Evolutionary conservation across 2,329 filamentous ascomycete genomes (phyloP), one percentile per base, ranked within the genome.

Genomic region (Thielaviopsis euricoi): DNA sequence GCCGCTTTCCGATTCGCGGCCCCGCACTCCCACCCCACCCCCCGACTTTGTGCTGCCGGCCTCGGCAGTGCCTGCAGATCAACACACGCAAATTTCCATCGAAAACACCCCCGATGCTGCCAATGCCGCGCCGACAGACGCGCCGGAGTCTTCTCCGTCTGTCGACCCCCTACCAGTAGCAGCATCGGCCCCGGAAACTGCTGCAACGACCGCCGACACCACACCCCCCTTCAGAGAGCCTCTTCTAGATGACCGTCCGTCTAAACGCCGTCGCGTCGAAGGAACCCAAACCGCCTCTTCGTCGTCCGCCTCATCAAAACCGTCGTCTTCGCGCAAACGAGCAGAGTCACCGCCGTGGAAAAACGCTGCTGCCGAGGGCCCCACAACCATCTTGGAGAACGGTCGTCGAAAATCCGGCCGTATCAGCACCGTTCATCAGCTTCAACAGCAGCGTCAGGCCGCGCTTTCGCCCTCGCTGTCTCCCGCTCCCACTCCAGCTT

Each of bases 291-390:
- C 1, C n/a, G 19, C 43, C 21, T 46, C 7, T n/a, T 19, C 43
- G 2, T 19, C 23, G 21, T 48, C 56, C 3, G 15, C 56, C 22
- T 21, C 56, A 15, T 15, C 26, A 13, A 49, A 33, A 37, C 3
- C 10, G 15, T 15, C 51, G 6, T 3, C 19, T 67, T 40, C 61
- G 65, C 70, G 66, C 74, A 83, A 71, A 72, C 74, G 56, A 22
- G 37, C 56, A 56, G 76, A 78, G 61, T 97, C 91, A 62, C 93
- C 93, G 63, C 93, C 93, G 22, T 98, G 93, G 93, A 97, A 93
- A 74, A 87, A 82, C 66, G 79, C 87, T 62, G 79, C 79, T 60
- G 88, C 86, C 48, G 87, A 95, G 26, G 93, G 93, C 0, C 93
- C 93, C 22, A 93, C 91, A 3, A 86, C 87, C 0, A 90, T 94